phyloP scores from a whole-genome alignment of 208 protist genomes.

The Trypanosoma lewisi region DNA sequence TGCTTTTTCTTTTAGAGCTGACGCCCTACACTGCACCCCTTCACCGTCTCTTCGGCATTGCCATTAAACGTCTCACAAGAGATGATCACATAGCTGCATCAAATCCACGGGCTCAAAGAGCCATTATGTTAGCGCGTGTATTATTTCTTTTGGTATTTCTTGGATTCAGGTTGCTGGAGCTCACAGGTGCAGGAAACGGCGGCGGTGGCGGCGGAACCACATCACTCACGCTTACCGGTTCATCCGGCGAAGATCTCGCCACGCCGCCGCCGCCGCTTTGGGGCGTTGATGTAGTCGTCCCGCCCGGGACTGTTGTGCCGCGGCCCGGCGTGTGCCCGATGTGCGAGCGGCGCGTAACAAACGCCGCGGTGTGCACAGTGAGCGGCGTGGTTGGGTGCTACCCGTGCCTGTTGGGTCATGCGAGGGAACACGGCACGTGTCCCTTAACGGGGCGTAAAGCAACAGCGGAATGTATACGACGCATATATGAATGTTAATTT shows the following conservation, averaged over 20 bases:
- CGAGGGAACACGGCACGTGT: slow-evolving; percentile 48
- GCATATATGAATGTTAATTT: slow-evolving; percentile 68
- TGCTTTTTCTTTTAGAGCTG: slow-evolving; percentile 68
- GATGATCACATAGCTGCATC: slow-evolving; percentile 35
- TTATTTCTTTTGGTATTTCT: slow-evolving; percentile 63
- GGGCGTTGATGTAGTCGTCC: slow-evolving; percentile 39
- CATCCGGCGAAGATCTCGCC: slow-evolving; percentile 37
- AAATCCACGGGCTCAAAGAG: slow-evolving; percentile 41
- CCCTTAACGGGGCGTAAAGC: slow-evolving; percentile 53
- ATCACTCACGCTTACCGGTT: slow-evolving; percentile 9
- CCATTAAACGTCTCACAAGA: slow-evolving; percentile 39
- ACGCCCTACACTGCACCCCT: slow-evolving; percentile 58
- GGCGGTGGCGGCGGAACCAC: background rate
- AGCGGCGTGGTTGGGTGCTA: slow-evolving; percentile 84
- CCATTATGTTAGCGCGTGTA: slow-evolving; percentile 53
- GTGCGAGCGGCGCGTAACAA: slow-evolving; percentile 51
- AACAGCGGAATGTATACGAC: slow-evolving; percentile 60
- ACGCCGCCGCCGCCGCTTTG: slow-evolving; percentile 68
- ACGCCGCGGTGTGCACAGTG: slow-evolving; percentile 58
- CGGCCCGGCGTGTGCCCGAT: slow-evolving; percentile 65
- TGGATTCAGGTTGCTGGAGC: slow-evolving; percentile 60
- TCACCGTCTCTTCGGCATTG: slow-evolving; percentile 62
- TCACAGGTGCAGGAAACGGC: slow-evolving; percentile 24
- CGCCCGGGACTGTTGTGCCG: slow-evolving; percentile 21
- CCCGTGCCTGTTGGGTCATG: slow-evolving; percentile 57